Evolutionary conservation across 169 alveolate species (phyloP).

Genomic region (Neospora caninum): DNA sequence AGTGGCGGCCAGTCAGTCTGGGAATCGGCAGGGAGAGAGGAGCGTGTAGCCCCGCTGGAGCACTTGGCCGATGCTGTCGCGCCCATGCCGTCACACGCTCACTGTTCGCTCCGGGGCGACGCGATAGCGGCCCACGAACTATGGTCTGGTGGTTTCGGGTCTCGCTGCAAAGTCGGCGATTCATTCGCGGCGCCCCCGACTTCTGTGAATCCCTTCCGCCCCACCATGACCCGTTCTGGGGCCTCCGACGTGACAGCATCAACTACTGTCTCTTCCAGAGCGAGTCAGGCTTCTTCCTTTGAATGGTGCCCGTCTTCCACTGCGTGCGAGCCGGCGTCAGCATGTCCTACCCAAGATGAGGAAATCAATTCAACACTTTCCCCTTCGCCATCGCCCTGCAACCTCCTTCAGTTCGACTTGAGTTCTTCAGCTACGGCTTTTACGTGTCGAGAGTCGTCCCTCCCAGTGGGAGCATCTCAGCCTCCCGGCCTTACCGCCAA

Average conservation of each 20-base stretch:
- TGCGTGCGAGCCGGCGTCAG: background rate
- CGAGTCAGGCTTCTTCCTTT: background rate
- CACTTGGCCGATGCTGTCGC: background rate
- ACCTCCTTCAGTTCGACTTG: background rate
- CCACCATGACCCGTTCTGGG: background rate
- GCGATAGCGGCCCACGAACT: background rate
- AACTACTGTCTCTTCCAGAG: background rate
- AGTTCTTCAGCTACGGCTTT: background rate
- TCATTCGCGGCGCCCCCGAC: background rate
- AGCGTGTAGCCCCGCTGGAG: background rate
- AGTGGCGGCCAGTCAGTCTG: background rate
- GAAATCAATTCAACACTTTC: background rate
- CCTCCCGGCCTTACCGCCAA: too few relatives aligned
- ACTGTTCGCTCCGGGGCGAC: background rate
- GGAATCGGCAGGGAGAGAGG: background rate
- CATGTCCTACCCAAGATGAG: background rate
- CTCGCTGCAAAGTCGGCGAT: background rate
- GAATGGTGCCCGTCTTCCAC: background rate
- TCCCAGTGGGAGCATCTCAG: too few relatives aligned
- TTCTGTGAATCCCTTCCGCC: background rate
- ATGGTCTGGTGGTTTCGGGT: background rate
- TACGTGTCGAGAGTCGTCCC: background rate
- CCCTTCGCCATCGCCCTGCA: background rate
- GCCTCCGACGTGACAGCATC: background rate
- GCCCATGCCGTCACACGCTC: background rate